These are phyloP conservation scores for Boletus hoseneyae DNA, from an alignment of 1,284 basidiomycete genomes.

Conservation along the genomic window DNA sequence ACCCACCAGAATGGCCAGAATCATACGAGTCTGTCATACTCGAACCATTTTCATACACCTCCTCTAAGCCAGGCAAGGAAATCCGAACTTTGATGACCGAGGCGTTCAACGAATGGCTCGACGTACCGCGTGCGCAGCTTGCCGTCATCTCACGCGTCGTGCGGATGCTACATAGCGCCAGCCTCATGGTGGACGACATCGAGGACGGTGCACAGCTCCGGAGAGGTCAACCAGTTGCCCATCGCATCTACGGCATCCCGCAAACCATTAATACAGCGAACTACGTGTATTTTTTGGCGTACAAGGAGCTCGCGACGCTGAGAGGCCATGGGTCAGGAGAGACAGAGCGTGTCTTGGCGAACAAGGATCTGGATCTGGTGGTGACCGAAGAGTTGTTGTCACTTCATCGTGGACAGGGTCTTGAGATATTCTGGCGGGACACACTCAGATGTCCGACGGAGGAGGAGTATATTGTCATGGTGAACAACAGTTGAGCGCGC, in stretches of 20 bases:
- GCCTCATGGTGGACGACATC: conserved; percentile 97
- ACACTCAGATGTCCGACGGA: conserved; percentile 90
- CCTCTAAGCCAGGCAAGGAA: conserved; percentile 89
- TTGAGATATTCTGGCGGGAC: conserved; percentile 95
- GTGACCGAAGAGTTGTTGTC: conserved; percentile 88
- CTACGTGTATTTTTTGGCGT: conserved; percentile 93
- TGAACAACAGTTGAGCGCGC: conserved; percentile 80
- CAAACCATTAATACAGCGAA: conserved; percentile 98
- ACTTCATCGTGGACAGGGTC: conserved; percentile 92
- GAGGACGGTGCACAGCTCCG: conserved; percentile 94
- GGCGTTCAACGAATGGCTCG: conserved; percentile 93
- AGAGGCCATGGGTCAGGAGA: conserved; percentile 32
- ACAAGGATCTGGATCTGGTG: conserved; percentile 57
- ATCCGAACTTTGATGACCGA: conserved; percentile 87
- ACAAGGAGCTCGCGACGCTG: conserved; percentile 71
- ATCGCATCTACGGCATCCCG: conserved; percentile 94
- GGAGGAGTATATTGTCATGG: conserved; percentile 94
- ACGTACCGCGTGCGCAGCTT: conserved; percentile 74
- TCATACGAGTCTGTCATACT: conserved; percentile 50
- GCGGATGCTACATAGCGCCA: conserved; percentile 93
- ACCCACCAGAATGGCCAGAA: conserved; percentile 23
- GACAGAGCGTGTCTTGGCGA: conserved; percentile 32
- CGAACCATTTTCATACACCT: conserved; percentile 90
- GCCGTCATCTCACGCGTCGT: conserved; percentile 77
- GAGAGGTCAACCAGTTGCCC: conserved; percentile 85